Evolutionary conservation across 1,284 basidiomycete species (phyloP), one percentile per base, ranked within the genome.

Genomic region (Neolentinus lepideus): DNA sequence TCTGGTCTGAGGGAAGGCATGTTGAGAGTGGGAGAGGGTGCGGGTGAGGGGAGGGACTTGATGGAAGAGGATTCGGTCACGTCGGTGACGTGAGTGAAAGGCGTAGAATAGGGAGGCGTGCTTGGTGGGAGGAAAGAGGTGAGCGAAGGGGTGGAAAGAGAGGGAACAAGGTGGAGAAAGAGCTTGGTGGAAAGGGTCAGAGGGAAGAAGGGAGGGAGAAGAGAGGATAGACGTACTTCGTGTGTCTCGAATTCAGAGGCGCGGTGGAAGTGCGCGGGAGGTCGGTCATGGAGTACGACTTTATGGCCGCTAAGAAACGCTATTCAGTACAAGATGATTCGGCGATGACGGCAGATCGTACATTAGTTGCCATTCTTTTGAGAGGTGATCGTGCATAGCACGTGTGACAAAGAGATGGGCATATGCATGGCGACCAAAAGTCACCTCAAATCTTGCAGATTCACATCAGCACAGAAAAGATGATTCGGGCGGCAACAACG

Each of bases 331-430:
- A 56, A 22, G 26, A 48, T 51, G 35, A 51, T 38, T 9, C 51
- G 22, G 27, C 53, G 35, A 50, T 58, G 54, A 59, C 50, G 25
- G 26, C 43, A 51, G 12, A 51, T 26, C 54, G 54, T 60, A 92
- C 90, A 83, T 71, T 11, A 98, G 73, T 51, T 81, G 69, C 92
- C 94, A 98, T 58, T 90, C 78, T 36, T 79, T 71, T 2, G 80
- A 74, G 26, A 99, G 75, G 61, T 79, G 76, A 45, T 87, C 78
- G 54, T 77, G 81, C 88, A 99, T 94, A 1, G 94, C 94, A 46
- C 81, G 71, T 0, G 97, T 98, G 6, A 99, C 97, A 67, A 98
- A 98, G 1, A 99, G 69, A 66, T 99, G 97, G 0, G 90, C 91
- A 66, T 88, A 89, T 0, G 97, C 96, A 0, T 68, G 72, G 33